Percentiles rank a stretch among this genome's conserved stretches.
phyloP scores from a whole-genome alignment of 2,329 filamentous ascomycete genomes.

The Harringtonia lauricola region DNA sequence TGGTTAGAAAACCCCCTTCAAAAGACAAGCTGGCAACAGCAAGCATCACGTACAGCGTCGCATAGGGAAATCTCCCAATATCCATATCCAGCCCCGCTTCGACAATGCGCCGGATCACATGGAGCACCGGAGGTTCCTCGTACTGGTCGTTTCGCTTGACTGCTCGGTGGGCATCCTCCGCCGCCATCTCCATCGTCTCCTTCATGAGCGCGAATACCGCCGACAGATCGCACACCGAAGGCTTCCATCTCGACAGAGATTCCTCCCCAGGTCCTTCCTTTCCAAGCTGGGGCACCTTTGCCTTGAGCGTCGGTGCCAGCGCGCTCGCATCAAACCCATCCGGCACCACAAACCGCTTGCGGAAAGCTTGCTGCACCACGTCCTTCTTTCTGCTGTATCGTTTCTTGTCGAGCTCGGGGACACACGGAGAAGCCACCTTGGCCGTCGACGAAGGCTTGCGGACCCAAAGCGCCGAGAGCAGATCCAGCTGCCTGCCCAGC shows the following conservation, averaged over 20 bases:
- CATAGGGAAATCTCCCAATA: constrained; percentile 6
- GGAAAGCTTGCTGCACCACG: constrained; percentile 12
- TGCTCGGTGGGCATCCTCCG: not conserved
- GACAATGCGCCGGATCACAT: constrained; percentile 4
- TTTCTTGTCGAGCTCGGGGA: constrained; percentile 10
- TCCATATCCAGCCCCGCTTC: not conserved
- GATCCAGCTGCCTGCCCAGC: constrained; percentile 6
- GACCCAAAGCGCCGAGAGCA: constrained; percentile 9
- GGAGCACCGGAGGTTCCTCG: constrained; percentile 1
- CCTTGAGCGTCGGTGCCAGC: not conserved
- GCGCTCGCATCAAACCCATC: constrained; percentile 26
- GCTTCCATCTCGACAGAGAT: not conserved
- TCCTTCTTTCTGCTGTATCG: constrained; percentile 1
- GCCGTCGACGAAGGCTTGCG: not conserved
- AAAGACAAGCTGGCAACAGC: not conserved
- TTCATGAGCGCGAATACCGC: constrained; percentile 1
- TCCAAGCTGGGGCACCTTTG: no score
- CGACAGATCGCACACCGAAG: constrained; percentile 5
- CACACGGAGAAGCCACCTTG: constrained; percentile 1
- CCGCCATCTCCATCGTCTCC: not conserved
- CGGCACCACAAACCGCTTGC: constrained; percentile 21
- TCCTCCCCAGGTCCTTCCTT: no score
- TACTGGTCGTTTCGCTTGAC: not conserved
- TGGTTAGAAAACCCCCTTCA: not conserved
- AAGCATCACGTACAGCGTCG: constrained; percentile 8